phyloP scores from a whole-genome alignment of 169 alveolate species.

The Babesia ovata region DNA sequence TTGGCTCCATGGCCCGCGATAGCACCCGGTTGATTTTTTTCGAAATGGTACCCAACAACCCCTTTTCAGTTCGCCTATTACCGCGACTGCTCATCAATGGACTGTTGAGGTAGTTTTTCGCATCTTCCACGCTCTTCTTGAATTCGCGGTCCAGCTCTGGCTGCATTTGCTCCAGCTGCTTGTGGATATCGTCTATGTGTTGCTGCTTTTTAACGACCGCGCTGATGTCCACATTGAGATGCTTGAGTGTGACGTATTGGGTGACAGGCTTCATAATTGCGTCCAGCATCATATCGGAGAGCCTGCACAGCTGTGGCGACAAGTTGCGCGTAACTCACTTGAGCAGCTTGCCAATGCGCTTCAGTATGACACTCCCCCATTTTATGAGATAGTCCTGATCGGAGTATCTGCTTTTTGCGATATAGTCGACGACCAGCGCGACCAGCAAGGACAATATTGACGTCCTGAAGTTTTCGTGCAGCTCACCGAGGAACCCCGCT shows the following conservation, averaged over 20 bases:
- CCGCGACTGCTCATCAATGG: conserved; percentile 4
- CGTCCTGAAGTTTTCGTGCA: conserved; percentile 38
- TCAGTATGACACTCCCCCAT: conserved; percentile 50
- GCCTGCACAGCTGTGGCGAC: conserved; percentile 2
- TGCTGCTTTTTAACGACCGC: conserved; percentile 13
- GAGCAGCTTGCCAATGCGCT: conserved; percentile 58
- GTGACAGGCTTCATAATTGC: conserved; percentile 56
- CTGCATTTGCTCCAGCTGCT: conserved; percentile 23
- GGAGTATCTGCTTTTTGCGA: conserved; percentile 21
- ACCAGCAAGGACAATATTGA: conserved; percentile 51
- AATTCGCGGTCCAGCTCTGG: conserved; percentile 34
- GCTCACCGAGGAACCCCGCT: conserved; percentile 42
- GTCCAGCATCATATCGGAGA: conserved; percentile 42
- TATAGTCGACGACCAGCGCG: conserved; percentile 50
- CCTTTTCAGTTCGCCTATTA: background rate
- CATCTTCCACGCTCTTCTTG: conserved; percentile 26
- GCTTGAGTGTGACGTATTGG: conserved; percentile 41
- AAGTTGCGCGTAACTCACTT: conserved; percentile 5
- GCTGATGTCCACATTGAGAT: conserved; percentile 39
- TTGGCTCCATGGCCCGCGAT: conserved; percentile 14
- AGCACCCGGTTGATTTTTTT: conserved; percentile 28
- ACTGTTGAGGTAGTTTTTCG: conserved; percentile 29
- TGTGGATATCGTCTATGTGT: conserved; percentile 11
- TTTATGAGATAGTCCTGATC: conserved; percentile 35
- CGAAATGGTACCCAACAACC: conserved; percentile 20